A percentile compares a stretch with the other conserved stretches of the same genome.
These are phyloP conservation scores for Cyberlindnera euphorbiae DNA, from an alignment of 805 yeast genomes.

Conservation along the genomic window DNA sequence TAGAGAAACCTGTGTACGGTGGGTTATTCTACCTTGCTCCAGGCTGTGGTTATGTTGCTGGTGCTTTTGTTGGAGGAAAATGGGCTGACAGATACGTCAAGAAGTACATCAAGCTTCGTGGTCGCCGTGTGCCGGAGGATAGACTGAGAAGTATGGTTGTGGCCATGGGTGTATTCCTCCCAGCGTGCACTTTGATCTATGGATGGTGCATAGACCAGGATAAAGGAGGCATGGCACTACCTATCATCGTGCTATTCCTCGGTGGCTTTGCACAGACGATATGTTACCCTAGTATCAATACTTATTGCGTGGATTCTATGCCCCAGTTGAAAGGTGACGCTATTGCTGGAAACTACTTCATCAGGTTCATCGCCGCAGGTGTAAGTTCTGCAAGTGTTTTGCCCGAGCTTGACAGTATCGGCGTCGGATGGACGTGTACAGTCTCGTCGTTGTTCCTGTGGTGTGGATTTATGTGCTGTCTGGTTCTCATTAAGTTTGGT, in stretches of 20 bases:
- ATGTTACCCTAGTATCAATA: slow-evolving; percentile 46
- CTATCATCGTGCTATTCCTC: slow-evolving; percentile 43
- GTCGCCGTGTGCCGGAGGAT: slow-evolving; percentile 46
- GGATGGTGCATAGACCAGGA: slow-evolving; percentile 27
- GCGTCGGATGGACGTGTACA: slow-evolving; percentile 52
- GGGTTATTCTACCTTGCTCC: slow-evolving; percentile 52
- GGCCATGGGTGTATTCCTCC: slow-evolving; percentile 35
- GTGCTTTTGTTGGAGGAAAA: slow-evolving; percentile 47
- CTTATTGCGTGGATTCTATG: slow-evolving; percentile 53
- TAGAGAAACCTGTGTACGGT: slow-evolving; percentile 42
- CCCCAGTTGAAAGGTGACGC: slow-evolving; percentile 52
- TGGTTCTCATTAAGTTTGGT: slow-evolving; percentile 4
- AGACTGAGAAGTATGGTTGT: slow-evolving; percentile 37
- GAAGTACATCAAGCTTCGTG: slow-evolving; percentile 34
- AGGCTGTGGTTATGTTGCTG: slow-evolving; percentile 45
- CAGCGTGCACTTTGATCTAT: slow-evolving; percentile 40
- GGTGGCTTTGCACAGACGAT: slow-evolving; percentile 47
- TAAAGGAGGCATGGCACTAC: slow-evolving; percentile 51
- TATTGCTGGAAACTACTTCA: slow-evolving; percentile 46
- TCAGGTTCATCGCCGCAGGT: slow-evolving; percentile 46
- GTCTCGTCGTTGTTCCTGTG: slow-evolving; percentile 33
- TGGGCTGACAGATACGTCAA: slow-evolving; percentile 46
- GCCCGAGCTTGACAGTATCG: slow-evolving; percentile 40
- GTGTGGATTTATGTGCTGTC: slow-evolving; percentile 14
- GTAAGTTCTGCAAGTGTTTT: slow-evolving; percentile 46